Evolutionary conservation across 805 yeast species (phyloP).

Genomic region (Myxozyma udenii): DNA sequence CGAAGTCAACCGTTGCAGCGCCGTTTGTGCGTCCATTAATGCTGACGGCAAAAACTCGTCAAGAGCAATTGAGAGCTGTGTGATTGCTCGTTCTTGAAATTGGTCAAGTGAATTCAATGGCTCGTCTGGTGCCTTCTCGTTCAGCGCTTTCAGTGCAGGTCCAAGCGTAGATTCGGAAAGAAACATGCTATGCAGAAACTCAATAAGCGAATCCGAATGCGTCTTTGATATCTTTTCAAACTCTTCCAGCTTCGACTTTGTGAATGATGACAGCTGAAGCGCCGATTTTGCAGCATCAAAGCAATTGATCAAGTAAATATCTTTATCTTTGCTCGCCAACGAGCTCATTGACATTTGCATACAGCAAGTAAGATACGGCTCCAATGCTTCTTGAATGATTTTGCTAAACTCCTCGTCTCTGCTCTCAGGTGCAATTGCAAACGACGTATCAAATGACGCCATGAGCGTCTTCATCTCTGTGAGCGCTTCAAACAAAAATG

Average conservation of each 20-base stretch:
- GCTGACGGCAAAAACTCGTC: slow-evolving; percentile 41
- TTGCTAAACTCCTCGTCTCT: slow-evolving; percentile 28
- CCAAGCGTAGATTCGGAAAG: slow-evolving; percentile 16
- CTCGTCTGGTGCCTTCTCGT: slow-evolving; percentile 11
- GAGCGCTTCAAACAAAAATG: slow-evolving; percentile 70
- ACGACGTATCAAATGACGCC: slow-evolving; percentile 43
- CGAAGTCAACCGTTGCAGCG: slow-evolving; percentile 37
- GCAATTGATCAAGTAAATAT: slow-evolving; percentile 39
- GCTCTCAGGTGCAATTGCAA: slow-evolving; percentile 24
- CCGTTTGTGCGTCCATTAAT: slow-evolving; percentile 34
- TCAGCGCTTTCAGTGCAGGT: slow-evolving; percentile 10
- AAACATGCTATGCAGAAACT: slow-evolving; percentile 13
- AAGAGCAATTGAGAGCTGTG: slow-evolving; percentile 31
- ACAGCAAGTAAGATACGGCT: slow-evolving; percentile 37
- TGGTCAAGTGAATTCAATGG: slow-evolving; percentile 3
- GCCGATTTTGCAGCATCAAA: slow-evolving; percentile 36
- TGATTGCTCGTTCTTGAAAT: slow-evolving; percentile 11
- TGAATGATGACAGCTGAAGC: slow-evolving; percentile 23
- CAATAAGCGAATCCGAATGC: slow-evolving; percentile 6
- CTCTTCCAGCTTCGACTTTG: slow-evolving; percentile 17
- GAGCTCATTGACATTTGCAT: slow-evolving; percentile 30
- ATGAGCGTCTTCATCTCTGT: slow-evolving; percentile 58
- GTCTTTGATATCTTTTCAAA: neutral
- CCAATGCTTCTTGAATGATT: slow-evolving; percentile 37
- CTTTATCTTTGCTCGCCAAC: slow-evolving; percentile 35